Evolutionary conservation across 345 rosid species (phyloP), one percentile per base, ranked within the genome.

Genomic region (Raphanus sativus): DNA sequence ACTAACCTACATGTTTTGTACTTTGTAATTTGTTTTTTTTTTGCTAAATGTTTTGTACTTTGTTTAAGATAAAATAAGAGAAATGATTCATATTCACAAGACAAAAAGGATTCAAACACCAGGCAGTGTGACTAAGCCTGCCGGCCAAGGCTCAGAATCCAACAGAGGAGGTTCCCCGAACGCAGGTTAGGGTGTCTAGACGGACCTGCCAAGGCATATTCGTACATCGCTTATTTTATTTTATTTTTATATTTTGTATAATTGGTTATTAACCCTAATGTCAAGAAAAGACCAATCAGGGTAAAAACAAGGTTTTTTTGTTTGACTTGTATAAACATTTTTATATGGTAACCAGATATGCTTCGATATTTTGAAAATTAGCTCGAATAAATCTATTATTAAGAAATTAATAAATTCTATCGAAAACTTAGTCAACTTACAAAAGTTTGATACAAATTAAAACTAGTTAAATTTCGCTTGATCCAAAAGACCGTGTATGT

Each of bases 81-180:
- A 65, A 11, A 56, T 38, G 32, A 17, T 21, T 58, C 72, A 40
- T 59, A 40, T 75, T 28, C 70, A 55, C 56, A 34, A 65, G 55
- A 74, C 25, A 13, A 74, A 65, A 25, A 74, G 56, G 65, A 74
- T 65, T 12, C 40, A 15, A 55, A 65, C 70, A 54, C 77, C 70
- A 25, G 6, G 65, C 1, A 65, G 77, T 56, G 71, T 36, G 42
- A 5, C 71, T 13, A 65, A 38, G 45, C 78, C 10, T 56, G 11
- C 8, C 1, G 72, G 60, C 32, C 77, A 74, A 65, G 65, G 65
- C 21, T 6, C 77, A 55, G 5, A 15, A 38, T 55, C 71, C 9
- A 55, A 4, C 30, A 11, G 2, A 65, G 71, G 64, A 67, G 38
- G 60, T 48, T 65, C 36, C 40, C 77, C 70, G 2, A 5, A 34